phyloP scores from a whole-genome alignment of 306 rosid genomes.

The Inga oerstediana region DNA sequence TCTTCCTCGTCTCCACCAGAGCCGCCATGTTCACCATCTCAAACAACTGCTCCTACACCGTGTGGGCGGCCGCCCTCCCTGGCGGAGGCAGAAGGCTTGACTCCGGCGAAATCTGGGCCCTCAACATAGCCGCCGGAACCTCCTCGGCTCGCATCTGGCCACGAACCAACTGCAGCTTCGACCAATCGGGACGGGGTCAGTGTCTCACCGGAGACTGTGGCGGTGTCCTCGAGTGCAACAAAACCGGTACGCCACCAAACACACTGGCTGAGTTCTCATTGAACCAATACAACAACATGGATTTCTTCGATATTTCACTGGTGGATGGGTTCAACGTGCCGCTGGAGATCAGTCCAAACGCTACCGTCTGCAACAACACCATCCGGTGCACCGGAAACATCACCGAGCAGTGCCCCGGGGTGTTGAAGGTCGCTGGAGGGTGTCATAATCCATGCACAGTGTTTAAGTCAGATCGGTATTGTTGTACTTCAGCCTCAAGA shows the following conservation, averaged over 20 bases:
- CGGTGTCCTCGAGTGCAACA: constrained; percentile 34
- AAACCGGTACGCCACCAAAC: constrained; percentile 48
- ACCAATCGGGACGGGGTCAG: constrained; percentile 22
- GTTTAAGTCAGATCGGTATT: constrained; percentile 36
- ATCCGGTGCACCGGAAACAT: constrained; percentile 42
- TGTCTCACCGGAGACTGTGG: constrained; percentile 62
- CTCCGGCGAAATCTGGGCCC: constrained; percentile 28
- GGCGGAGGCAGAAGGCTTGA: constrained; percentile 46
- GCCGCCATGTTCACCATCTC: constrained; percentile 37
- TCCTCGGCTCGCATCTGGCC: constrained; percentile 50
- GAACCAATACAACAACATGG: constrained; percentile 40
- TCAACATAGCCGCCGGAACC: constrained; percentile 29
- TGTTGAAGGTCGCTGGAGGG: constrained; percentile 41
- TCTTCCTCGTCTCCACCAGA: neutral
- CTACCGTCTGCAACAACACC: constrained; percentile 15
- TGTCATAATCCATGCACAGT: constrained; percentile 56
- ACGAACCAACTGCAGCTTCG: constrained; percentile 56
- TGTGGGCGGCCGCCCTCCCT: constrained; percentile 48
- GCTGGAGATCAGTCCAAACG: constrained; percentile 40
- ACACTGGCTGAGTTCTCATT: constrained; percentile 57
- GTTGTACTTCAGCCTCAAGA: constrained; percentile 41
- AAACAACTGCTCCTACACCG: constrained; percentile 47
- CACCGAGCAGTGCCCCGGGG: constrained; percentile 46
- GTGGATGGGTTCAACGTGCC: constrained; percentile 56
- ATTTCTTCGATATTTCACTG: constrained; percentile 47